Base-by-base conservation (phyloP, 2,329 filamentous ascomycete species). In the Monosporascus sp. region DNA sequence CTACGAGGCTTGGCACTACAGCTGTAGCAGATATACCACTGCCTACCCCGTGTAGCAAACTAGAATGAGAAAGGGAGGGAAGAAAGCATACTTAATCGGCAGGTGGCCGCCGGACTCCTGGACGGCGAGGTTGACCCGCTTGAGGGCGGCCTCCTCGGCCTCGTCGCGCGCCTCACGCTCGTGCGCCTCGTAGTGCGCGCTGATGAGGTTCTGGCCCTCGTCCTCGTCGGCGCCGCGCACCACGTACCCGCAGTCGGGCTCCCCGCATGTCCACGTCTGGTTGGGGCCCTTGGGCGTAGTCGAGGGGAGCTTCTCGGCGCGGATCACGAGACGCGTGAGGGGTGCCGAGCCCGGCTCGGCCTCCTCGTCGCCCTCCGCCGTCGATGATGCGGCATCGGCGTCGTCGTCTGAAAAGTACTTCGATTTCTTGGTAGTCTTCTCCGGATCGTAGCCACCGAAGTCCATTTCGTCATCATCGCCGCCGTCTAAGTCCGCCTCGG, bases 211-310 rank as follows among this genome's bases (percentile, higher is more conserved):
- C 54, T 81, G 78, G 24, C 80, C 81, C 0, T 77, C 74, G 3
- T 77, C 69, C 43, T 79, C 75, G 45, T 82, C 78, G n/a, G 82
- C 82, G 2, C 77, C 78, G 56, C 85, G 84, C 11, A 89, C 82
- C 41, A 85, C 76, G 60, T 84, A 84, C 38, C 72, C 72, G 62
- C 87, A 91, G 24, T 79, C 84, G 11, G 83, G 80, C 56, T 86
- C 77, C 5, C 79, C 78, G 62, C 87, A 91, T 1, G 72, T 73
- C 86, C 87, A 91, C 0, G 82, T 83, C 51, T 85, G 80, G 54
- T 83, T 76, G 0, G 82, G 80, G 0, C 81, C 84, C 37, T 76
- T 73, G 0, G 81, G 75, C 3, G 66, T 69, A 7, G 72, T 70
- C 4, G 77, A 75, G 0, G 79, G 80, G 11, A 81, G 60, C 48